Base-by-base conservation (phyloP, 2,329 filamentous ascomycete genomes). In the Teratosphaeriaceae sp. region DNA sequence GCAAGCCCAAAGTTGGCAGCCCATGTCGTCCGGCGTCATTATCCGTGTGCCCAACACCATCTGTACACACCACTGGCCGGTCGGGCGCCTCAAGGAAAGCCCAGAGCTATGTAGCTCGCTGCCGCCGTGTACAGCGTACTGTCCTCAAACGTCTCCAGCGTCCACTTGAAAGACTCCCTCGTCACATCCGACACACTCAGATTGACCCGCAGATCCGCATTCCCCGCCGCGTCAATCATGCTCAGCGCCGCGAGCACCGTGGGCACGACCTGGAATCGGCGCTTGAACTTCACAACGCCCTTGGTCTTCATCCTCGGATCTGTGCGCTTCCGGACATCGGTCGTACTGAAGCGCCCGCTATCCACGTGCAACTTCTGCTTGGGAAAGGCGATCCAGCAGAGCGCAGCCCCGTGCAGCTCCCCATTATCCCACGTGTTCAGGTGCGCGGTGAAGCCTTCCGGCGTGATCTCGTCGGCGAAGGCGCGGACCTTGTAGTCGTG, bases 381-480 rank as follows among this genome's bases (percentile, higher is more conserved):
- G 0, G 57, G 56, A 42, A 58, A 59, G 1, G 56, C 58, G n/a
- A 61, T 58, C 35, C 55, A 61, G 38, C 48, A 53, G 48, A 61
- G 50, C 2, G 54, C 57, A 3, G 54, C 58, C 21, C 57, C 56
- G 21, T 48, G 38, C 31, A 60, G 38, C n/a, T 44, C 41, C 11
- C 48, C 51, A 22, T 55, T 48, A 1, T 55, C 50, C 58, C 56
- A 67, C 9, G 57, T 55, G 33, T 60, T 57, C 5, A 61, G 40
- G 18, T 57, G 55, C 2, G 54, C 56, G 6, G 51, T 50, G 38
- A 59, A 59, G 24, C 55, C 48, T 13, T 42, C 27, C 8, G 21
- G 31, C n/a, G 39, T 49, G 19, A 58, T 42, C 19, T 51, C 42
- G 5, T 49, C 45, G 4, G 55, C 52, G 23, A 52, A 54, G 2